Conservation (phyloP, 2,329 filamentous ascomycete species). For the Cercospora sp. region DNA sequence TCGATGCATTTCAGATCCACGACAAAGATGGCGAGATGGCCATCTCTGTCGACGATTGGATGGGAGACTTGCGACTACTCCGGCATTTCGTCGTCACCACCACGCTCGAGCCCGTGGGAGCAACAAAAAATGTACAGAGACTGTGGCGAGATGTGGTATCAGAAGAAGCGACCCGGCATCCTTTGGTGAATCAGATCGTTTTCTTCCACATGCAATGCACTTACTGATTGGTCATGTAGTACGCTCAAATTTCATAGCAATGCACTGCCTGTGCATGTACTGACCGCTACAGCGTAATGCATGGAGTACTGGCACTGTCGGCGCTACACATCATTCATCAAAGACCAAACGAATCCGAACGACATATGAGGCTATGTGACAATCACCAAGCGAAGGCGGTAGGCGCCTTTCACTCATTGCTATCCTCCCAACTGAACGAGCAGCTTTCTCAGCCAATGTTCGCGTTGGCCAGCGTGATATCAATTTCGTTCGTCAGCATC, state of each 20-base stretch:
- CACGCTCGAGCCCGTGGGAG: slow-evolving; percentile 11
- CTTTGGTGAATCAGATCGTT: slow-evolving; percentile 8
- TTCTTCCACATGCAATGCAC: background rate
- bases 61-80: slow-evolving; percentile 22
- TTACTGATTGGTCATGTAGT: background rate
- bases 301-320: slow-evolving; percentile 19
- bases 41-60: slow-evolving; percentile 17
- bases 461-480: slow-evolving; percentile 17
- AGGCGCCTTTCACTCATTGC: slow-evolving; percentile 14
- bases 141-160: slow-evolving; percentile 21
- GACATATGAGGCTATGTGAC: slow-evolving; percentile 18
- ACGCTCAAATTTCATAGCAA: background rate
- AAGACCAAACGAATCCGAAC: slow-evolving; percentile 6
- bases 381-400: slow-evolving; percentile 21
- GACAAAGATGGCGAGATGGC: background rate
- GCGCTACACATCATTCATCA: slow-evolving; percentile 20
- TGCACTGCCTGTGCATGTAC: background rate
- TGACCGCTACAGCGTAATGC: slow-evolving; percentile 16
- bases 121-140: slow-evolving; percentile 10
- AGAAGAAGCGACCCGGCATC: slow-evolving; percentile 18
- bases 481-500: slow-evolving; percentile 13
- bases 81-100: slow-evolving; percentile 19
- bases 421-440: slow-evolving; percentile 8
- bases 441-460: slow-evolving; percentile 21
- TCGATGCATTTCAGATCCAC: background rate